Percentiles rank a stretch among this genome's conserved stretches.
phyloP scores from a whole-genome alignment of 192 early-diverging fungal genomes.

The Entrophospora sp. region DNA sequence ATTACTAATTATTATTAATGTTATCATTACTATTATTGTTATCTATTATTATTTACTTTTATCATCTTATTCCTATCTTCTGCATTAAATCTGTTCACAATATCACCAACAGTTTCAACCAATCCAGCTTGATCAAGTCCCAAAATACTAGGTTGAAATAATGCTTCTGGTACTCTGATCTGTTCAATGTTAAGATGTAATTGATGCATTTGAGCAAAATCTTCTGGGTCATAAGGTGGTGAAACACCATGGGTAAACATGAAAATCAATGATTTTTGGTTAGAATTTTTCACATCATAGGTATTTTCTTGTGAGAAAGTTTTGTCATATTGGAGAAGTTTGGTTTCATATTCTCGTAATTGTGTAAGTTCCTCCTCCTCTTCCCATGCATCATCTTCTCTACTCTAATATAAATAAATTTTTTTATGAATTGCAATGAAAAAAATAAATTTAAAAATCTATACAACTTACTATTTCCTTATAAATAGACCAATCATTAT shows the following conservation, averaged over 20 bases:
- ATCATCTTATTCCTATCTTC: slow-evolving; percentile 36
- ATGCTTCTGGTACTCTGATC: slow-evolving; percentile 75
- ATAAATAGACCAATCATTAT: slow-evolving; percentile 89
- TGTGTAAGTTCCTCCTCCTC: slow-evolving; percentile 64
- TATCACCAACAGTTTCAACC: slow-evolving; percentile 63
- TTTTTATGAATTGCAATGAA: background rate
- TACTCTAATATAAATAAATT: slow-evolving; percentile 37
- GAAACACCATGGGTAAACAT: slow-evolving; percentile 56
- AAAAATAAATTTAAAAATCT: background rate
- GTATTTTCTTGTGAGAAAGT: slow-evolving; percentile 65
- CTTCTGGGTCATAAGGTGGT: slow-evolving; percentile 51
- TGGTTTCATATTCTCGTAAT: slow-evolving; percentile 61
- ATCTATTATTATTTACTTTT: slow-evolving; percentile 42
- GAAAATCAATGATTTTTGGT: slow-evolving; percentile 65
- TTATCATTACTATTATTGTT: background rate
- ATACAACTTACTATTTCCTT: slow-evolving; percentile 65
- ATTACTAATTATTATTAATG: background rate
- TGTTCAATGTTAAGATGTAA: slow-evolving; percentile 88
- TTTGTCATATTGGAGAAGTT: slow-evolving; percentile 65
- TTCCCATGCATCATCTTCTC: slow-evolving; percentile 74
- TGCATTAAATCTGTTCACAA: slow-evolving; percentile 48
- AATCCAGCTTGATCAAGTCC: slow-evolving; percentile 87
- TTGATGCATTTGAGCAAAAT: slow-evolving; percentile 63
- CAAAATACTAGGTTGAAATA: slow-evolving; percentile 82
- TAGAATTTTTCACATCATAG: slow-evolving; percentile 53